phyloP scores from a whole-genome alignment of 148 eudicot genomes.

The Vaccinium corymbosum region DNA sequence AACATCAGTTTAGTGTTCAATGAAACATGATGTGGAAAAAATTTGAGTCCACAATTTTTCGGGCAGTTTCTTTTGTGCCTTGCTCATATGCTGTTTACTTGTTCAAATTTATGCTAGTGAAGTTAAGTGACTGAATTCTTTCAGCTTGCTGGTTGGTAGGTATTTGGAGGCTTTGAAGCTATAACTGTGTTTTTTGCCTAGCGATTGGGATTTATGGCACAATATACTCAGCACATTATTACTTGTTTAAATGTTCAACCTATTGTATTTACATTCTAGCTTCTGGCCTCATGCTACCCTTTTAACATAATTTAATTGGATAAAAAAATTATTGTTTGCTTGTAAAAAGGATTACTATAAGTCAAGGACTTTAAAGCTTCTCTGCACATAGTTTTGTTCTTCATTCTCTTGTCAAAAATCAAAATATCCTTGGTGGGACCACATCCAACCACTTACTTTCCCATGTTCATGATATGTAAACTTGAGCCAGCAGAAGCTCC shows the following conservation, averaged over 20 bases:
- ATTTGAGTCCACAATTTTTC: not conserved
- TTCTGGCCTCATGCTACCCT: not conserved
- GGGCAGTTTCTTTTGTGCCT: not conserved
- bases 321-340: not conserved
- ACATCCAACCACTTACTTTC: not conserved
- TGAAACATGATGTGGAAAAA: not conserved
- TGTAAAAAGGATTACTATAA: not conserved
- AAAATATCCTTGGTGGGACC: not conserved
- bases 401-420: not conserved
- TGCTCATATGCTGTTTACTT: not conserved
- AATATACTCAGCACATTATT: slow-evolving; percentile 1
- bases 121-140: not conserved
- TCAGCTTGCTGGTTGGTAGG: not conserved
- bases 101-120: not conserved
- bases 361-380: not conserved
- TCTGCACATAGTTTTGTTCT: not conserved
- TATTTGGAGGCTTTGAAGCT: not conserved
- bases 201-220: slow-evolving; percentile 6
- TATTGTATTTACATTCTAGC: not conserved
- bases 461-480: not conserved
- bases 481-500: not conserved
- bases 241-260: not conserved
- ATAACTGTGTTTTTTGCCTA: not conserved
- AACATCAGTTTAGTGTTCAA: not conserved
- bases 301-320: slow-evolving; percentile 4